These are phyloP conservation scores for Gaertneriomyces sp. DNA, from an alignment of 192 early-diverging fungal genomes.

Conservation along the genomic window DNA sequence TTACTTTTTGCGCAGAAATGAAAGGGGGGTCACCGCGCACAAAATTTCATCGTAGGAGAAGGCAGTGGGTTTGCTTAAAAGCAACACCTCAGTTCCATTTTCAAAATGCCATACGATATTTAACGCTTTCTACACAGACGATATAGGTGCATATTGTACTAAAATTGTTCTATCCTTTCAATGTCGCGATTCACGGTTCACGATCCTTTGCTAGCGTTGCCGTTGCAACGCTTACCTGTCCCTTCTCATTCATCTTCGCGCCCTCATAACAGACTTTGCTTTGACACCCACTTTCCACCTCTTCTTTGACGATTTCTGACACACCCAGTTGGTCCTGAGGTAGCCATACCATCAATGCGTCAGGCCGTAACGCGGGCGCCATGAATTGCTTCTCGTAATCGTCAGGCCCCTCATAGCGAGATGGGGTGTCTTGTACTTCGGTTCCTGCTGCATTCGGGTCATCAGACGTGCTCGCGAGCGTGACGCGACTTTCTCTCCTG, in stretches of 20 bases:
- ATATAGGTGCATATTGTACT: not conserved
- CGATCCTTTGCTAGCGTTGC: not conserved
- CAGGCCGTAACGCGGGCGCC: slow-evolving; percentile 23
- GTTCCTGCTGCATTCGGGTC: not conserved
- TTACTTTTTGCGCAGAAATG: too few relatives aligned
- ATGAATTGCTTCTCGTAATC: slow-evolving; percentile 20
- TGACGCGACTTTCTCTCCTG: not conserved
- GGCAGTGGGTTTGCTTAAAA: too few relatives aligned
- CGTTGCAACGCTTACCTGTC: slow-evolving; percentile 7
- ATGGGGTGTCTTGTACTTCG: not conserved
- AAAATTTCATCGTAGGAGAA: too few relatives aligned
- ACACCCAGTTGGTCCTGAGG: slow-evolving; percentile 10
- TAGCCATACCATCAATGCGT: slow-evolving; percentile 15
- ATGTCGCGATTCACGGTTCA: slow-evolving; percentile 5
- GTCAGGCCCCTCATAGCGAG: slow-evolving; percentile 7
- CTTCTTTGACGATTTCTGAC: not conserved
- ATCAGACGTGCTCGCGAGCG: not conserved
- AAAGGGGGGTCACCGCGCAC: too few relatives aligned
- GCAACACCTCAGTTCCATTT: too few relatives aligned
- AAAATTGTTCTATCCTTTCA: slow-evolving; percentile 6
- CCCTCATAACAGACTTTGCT: not conserved
- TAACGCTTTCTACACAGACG: too few relatives aligned
- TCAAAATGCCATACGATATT: too few relatives aligned
- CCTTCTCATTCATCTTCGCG: slow-evolving; percentile 1
- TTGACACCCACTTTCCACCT: slow-evolving; percentile 7